A percentile compares a stretch with the other conserved stretches of the same genome.
Evolutionary conservation across 1,284 basidiomycete genomes (phyloP).

Genomic region (Schizopora paradoxa): DNA sequence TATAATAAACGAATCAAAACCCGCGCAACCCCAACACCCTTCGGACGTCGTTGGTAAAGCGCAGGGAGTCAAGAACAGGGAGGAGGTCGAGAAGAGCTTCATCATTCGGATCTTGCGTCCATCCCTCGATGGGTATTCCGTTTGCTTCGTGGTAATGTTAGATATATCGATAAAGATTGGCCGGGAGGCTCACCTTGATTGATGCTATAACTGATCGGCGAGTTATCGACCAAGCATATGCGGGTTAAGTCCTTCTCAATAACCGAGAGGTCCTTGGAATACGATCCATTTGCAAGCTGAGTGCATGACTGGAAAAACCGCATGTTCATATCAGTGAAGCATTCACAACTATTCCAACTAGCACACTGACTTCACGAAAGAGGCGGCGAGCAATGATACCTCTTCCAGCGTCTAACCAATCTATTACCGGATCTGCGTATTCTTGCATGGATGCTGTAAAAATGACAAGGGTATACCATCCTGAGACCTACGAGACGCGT

Average conservation of each 20-base stretch:
- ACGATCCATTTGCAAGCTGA: conserved; percentile 86
- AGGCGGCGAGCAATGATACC: conserved; percentile 85
- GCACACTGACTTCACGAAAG: conserved; percentile 80
- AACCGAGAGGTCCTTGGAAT: conserved; percentile 88
- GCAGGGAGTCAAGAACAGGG: conserved; percentile 90
- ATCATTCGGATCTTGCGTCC: conserved; percentile 96
- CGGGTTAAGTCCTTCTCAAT: conserved; percentile 86
- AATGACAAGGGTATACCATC: conserved; percentile 98
- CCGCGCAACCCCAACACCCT: conserved; percentile 84
- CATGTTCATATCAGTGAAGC: conserved; percentile 3
- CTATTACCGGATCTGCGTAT: conserved; percentile 99
- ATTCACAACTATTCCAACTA: background rate
- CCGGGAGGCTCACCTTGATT: conserved; percentile 74
- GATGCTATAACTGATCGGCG: conserved; percentile 86
- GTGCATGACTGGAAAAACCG: conserved; percentile 70
- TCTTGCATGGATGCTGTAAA: conserved; percentile 99
- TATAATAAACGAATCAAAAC: too few species aligned
- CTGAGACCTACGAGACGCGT: conserved; percentile 66
- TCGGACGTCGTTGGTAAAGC: conserved; percentile 94
- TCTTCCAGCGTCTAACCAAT: conserved; percentile 96
- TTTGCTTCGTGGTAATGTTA: conserved; percentile 59
- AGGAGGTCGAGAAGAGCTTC: conserved; percentile 94
- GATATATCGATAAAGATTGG: background rate
- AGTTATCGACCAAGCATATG: conserved; percentile 95
- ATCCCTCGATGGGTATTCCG: conserved; percentile 97